Evolutionary conservation across 2,329 filamentous ascomycete species (phyloP).

Genomic region (Colletotrichum musicola): DNA sequence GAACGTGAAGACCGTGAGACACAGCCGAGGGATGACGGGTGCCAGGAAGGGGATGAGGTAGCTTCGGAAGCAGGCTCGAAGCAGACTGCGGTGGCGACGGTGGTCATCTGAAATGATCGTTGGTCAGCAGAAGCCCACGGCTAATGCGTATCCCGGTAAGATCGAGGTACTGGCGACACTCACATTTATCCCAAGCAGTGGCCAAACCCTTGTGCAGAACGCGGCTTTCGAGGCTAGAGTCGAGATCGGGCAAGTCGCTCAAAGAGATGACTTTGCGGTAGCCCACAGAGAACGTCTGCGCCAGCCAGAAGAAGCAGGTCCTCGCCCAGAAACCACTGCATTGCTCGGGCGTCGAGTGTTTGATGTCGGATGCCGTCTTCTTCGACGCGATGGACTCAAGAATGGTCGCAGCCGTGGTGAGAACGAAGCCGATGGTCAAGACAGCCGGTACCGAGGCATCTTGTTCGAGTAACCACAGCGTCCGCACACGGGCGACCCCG

Average conservation of each 20-base stretch:
- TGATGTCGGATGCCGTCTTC: background rate
- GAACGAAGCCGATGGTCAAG: background rate
- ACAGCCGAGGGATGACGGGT: conserved; percentile 44
- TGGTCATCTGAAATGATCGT: conserved; percentile 38
- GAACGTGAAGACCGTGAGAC: conserved; percentile 46
- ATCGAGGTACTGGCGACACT: conserved; percentile 2
- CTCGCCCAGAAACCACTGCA: conserved; percentile 30
- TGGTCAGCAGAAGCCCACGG: background rate
- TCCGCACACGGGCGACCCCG: conserved; percentile 25
- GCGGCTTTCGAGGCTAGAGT: conserved; percentile 2
- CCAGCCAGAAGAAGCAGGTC: conserved; percentile 33
- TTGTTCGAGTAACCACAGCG: background rate
- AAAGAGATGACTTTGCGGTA: conserved; percentile 24
- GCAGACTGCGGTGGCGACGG: conserved; percentile 35
- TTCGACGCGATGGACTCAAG: conserved; percentile 16
- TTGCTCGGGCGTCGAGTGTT: background rate
- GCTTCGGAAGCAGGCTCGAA: conserved; percentile 33
- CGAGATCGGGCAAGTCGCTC: conserved; percentile 16
- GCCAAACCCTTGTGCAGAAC: background rate
- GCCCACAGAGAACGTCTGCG: conserved; percentile 8
- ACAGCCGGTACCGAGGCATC: background rate
- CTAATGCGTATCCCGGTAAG: background rate
- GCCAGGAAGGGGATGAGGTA: conserved; percentile 41
- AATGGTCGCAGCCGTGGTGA: background rate
- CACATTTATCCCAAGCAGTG: conserved; percentile 40